A percentile compares a stretch with the other conserved stretches of the same genome.
Conservation (phyloP, 2,329 filamentous ascomycete genomes). For the Aotearoamyces nothofagi region DNA sequence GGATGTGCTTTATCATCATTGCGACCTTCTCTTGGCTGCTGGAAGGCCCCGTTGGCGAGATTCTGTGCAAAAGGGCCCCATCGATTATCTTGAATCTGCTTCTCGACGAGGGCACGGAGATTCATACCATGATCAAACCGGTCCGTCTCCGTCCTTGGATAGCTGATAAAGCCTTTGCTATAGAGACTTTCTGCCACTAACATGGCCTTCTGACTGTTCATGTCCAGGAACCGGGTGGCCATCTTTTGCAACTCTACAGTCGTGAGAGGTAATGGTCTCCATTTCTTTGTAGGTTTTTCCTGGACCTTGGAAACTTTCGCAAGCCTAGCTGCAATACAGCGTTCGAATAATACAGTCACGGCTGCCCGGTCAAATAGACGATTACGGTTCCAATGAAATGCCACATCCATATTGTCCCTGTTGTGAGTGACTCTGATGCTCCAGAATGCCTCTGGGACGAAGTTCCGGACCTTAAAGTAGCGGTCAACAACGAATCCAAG, state of each 20-base stretch:
- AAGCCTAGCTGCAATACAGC: conserved; percentile 60
- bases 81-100: conserved; percentile 58
- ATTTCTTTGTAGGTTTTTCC: conserved; percentile 85
- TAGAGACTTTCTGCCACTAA: conserved; percentile 75
- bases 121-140: conserved; percentile 88
- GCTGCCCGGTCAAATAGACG: conserved; percentile 79
- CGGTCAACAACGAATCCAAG: conserved; percentile 93
- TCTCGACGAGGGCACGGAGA: conserved; percentile 62
- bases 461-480: conserved; percentile 87
- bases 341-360: conserved; percentile 70
- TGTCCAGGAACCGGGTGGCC: conserved; percentile 74
- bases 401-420: conserved; percentile 63
- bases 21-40: conserved; percentile 64
- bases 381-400: conserved; percentile 69
- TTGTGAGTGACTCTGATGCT: conserved; percentile 70
- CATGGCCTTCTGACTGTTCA: conserved; percentile 88
- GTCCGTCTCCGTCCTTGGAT: conserved; percentile 93
- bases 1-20: conserved; percentile 96
- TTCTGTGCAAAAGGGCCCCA: conserved; percentile 75
- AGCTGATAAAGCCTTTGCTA: conserved; percentile 91
- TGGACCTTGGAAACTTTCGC: conserved; percentile 75
- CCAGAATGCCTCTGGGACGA: conserved; percentile 89
- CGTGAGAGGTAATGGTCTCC: conserved; percentile 83
- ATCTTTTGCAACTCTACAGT: conserved; percentile 96
- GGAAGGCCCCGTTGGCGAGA: conserved; percentile 62